Evolutionary conservation across 2,329 filamentous ascomycete genomes (phyloP).

Genomic region (Dissoconium aciculare): DNA sequence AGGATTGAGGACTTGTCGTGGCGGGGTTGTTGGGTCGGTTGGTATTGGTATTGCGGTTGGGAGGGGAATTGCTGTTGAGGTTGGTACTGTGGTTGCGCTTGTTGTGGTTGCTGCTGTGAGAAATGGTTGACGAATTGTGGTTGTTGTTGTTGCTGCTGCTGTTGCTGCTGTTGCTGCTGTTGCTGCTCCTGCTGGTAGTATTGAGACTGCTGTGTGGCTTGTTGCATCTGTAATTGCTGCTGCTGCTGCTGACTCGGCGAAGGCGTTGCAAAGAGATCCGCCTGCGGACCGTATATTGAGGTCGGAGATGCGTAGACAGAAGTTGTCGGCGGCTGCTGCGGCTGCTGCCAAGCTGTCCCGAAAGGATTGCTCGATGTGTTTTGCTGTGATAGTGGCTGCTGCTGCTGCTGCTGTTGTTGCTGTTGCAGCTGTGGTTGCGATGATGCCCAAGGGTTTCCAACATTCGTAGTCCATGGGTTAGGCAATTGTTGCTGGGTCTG

Average conservation of each 20-base stretch:
- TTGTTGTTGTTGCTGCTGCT: constrained; percentile 1
- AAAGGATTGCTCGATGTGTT: constrained; percentile 10
- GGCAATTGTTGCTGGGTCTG: constrained; percentile 30
- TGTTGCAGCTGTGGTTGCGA: constrained; percentile 16
- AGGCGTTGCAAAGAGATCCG: constrained; percentile 17
- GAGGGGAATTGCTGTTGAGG: constrained; percentile 1
- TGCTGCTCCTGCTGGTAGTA: constrained; percentile 8
- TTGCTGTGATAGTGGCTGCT: constrained; percentile 4
- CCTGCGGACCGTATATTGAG: constrained; percentile 15
- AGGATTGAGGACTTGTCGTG: constrained; percentile 62
- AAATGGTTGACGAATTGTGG: neutral
- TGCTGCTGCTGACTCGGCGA: constrained; percentile 20
- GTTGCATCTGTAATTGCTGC: constrained; percentile 23
- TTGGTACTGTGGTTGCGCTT: constrained; percentile 1
- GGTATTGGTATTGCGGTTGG: neutral
- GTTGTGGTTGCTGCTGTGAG: constrained; percentile 1
- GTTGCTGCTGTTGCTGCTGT: neutral
- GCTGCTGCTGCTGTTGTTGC: constrained; percentile 9
- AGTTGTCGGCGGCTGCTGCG: constrained; percentile 10
- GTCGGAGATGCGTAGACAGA: constrained; percentile 16
- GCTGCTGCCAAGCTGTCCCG: constrained; percentile 15
- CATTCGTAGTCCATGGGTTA: no score
- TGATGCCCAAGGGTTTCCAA: constrained; percentile 29
- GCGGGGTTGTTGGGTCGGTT: constrained; percentile 16
- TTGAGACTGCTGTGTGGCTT: constrained; percentile 22